Base-by-base conservation (phyloP, 1,284 basidiomycete species). In the Pseudozyma thailandica region DNA sequence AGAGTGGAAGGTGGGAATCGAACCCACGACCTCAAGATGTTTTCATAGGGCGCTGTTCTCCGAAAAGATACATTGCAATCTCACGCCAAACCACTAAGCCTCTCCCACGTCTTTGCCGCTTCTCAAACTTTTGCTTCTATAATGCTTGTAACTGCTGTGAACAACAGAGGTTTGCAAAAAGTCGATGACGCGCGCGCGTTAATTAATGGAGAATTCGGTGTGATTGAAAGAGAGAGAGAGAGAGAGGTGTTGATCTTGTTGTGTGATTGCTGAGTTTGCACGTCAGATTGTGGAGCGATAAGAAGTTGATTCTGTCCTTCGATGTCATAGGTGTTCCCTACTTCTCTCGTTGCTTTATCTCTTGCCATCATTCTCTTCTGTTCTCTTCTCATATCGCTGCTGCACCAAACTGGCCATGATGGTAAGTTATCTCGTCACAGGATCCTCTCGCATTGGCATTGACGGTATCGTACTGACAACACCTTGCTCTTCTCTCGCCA, bases 51-150 rank as follows among this genome's bases (percentile, higher is more conserved):
- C 53, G 43, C 51, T 51, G 31, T 42, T 58, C 51, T 51, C 21
- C 0, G 5, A 12, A 30, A 47, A 51, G 52, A 56, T 37, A 61
- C 26, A 43, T 73, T 73, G 71, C 71, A 73, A 73, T 73, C 71
- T 73, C 71, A 73, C 71, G 71, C 71, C 71, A 73, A 73, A 73
- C 71, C 71, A 73, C 71, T 73, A 73, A 73, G 71, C 71, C 71
- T 73, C 71, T 69, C 70, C 70, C 68, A 71, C 68, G 23, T 41
- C n/a, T 20, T 15, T 18, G 20, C 23, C 33, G 6, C 16, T 10
- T 7, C 2, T 6, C 5, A 4, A 2, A 33, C 15, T 16, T 2
- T 18, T 18, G 43, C 28, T 16, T 31, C 10, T 45, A 45, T 45
- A 25, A 12, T 4, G n/a, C 31, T 4, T 33, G 2, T 16, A 8